Percentiles rank a stretch among this genome's conserved stretches.
phyloP scores from a whole-genome alignment of 2,329 filamentous ascomycete species.

The Aspergillus jensenii region DNA sequence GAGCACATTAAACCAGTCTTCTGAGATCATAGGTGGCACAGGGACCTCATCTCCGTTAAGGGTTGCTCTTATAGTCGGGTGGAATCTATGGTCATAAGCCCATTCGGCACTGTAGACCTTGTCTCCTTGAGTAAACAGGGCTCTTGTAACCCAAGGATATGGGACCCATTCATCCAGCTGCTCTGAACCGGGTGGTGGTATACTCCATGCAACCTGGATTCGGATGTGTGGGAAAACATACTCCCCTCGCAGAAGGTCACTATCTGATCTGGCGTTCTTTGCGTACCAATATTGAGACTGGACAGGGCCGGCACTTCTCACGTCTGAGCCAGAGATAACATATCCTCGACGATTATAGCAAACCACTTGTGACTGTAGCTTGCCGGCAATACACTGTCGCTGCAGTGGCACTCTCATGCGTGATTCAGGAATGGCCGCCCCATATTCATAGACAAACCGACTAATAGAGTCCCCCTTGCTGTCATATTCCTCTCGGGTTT shows the following conservation, averaged over 20 bases:
- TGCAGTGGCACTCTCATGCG: slow-evolving; percentile 39
- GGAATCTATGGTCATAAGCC: slow-evolving; percentile 49
- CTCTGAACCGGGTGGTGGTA: slow-evolving; percentile 49
- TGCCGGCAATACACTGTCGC: slow-evolving; percentile 48
- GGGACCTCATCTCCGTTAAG: slow-evolving; percentile 51
- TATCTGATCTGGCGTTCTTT: slow-evolving; percentile 52
- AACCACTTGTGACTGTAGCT: slow-evolving; percentile 46
- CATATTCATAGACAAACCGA: slow-evolving; percentile 50
- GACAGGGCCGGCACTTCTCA: slow-evolving; percentile 51
- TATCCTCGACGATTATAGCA: slow-evolving; percentile 54
- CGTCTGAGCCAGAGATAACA: slow-evolving; percentile 52
- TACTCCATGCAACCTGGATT: slow-evolving; percentile 55
- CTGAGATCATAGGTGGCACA: slow-evolving; percentile 54
- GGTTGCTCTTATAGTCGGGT: slow-evolving; percentile 45
- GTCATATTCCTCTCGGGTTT: slow-evolving; percentile 43
- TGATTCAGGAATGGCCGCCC: slow-evolving; percentile 18
- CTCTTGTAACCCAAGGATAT: slow-evolving; percentile 52
- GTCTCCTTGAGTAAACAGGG: slow-evolving; percentile 51
- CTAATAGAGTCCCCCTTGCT: slow-evolving; percentile 42
- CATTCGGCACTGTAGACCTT: slow-evolving; percentile 52
- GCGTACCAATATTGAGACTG: slow-evolving; percentile 56
- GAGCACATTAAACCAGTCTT: slow-evolving; percentile 45
- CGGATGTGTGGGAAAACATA: slow-evolving; percentile 54
- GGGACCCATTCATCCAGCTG: slow-evolving; percentile 56
- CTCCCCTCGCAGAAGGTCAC: slow-evolving; percentile 55